Evolutionary conservation across 176 grass and related monocot genomes (phyloP).

Genomic region (Typha latifolia): DNA sequence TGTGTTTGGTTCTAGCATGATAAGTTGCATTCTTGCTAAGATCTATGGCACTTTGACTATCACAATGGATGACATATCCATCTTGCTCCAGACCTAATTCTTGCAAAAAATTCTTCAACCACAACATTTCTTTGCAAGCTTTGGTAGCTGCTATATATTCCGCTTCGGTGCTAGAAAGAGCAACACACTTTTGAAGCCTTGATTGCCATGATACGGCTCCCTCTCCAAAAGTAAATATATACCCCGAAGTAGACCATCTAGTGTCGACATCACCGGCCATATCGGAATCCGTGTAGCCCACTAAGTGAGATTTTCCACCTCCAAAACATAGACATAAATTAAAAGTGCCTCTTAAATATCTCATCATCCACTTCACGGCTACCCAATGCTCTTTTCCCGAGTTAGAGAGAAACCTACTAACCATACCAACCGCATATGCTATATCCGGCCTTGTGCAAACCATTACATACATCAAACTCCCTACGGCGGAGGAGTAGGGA

Average conservation of each 20-base stretch:
- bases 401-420: slow-evolving; percentile 11
- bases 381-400: slow-evolving; percentile 3
- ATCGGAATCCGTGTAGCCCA: slow-evolving; percentile 6
- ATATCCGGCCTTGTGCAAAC: slow-evolving; percentile 1
- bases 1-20: slow-evolving; percentile 11
- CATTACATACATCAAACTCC: slow-evolving; percentile 19
- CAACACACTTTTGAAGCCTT: slow-evolving; percentile 11
- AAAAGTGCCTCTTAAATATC: too few relatives aligned
- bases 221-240: slow-evolving; percentile 1
- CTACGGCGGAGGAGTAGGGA: not conserved
- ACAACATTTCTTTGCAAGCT: slow-evolving; percentile 16
- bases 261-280: not conserved
- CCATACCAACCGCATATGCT: not conserved
- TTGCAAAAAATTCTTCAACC: slow-evolving; percentile 14
- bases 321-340: slow-evolving; percentile 4
- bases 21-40: slow-evolving; percentile 15
- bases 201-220: slow-evolving; percentile 6
- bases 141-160: not conserved
- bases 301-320: not conserved
- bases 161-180: not conserved
- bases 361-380: too few relatives aligned
- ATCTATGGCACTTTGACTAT: slow-evolving; percentile 14
- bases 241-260: slow-evolving; percentile 2
- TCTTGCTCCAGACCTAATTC: not conserved
- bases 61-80: not conserved